Evolutionary conservation across 2,329 filamentous ascomycete species (phyloP).

Genomic region (Botrytis deweyae): DNA sequence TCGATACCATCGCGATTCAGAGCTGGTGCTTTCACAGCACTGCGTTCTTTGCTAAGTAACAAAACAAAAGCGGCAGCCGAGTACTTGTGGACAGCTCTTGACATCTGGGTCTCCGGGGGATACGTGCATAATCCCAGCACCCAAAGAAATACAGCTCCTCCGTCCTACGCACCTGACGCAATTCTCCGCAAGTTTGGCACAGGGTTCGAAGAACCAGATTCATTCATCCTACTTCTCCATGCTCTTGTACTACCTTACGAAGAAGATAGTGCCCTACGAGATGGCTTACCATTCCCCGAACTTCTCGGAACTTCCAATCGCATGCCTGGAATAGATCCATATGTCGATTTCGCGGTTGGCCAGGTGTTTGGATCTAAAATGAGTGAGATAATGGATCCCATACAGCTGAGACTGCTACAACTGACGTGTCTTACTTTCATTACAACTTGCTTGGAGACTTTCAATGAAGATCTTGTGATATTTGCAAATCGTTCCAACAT

Average conservation of each 20-base stretch:
- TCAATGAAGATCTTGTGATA: constrained; percentile 91
- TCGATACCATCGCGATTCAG: constrained; percentile 74
- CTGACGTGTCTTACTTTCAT: constrained; percentile 84
- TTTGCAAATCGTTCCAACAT: constrained; percentile 78
- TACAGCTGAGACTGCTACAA: constrained; percentile 71
- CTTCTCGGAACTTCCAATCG: constrained; percentile 74
- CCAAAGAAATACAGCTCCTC: constrained; percentile 38
- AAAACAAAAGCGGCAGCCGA: constrained; percentile 68
- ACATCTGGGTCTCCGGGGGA: constrained; percentile 72
- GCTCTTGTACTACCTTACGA: constrained; percentile 67
- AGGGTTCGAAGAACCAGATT: constrained; percentile 80
- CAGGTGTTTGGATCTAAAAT: constrained; percentile 65
- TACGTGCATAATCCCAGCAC: constrained; percentile 48
- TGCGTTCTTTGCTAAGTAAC: constrained; percentile 72
- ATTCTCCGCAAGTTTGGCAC: constrained; percentile 73
- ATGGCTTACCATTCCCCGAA: constrained; percentile 83
- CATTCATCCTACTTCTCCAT: constrained; percentile 77
- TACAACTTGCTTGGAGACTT: constrained; percentile 72
- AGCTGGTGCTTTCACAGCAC: constrained; percentile 77
- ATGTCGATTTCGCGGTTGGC: constrained; percentile 87
- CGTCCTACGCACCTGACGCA: constrained; percentile 53
- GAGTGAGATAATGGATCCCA: constrained; percentile 59
- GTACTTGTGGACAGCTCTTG: constrained; percentile 76
- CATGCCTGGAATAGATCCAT: constrained; percentile 84
- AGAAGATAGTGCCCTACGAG: constrained; percentile 62